These are phyloP conservation scores for Trametes villosa DNA, from an alignment of 768 basidiomycete species.

Conservation along the genomic window DNA sequence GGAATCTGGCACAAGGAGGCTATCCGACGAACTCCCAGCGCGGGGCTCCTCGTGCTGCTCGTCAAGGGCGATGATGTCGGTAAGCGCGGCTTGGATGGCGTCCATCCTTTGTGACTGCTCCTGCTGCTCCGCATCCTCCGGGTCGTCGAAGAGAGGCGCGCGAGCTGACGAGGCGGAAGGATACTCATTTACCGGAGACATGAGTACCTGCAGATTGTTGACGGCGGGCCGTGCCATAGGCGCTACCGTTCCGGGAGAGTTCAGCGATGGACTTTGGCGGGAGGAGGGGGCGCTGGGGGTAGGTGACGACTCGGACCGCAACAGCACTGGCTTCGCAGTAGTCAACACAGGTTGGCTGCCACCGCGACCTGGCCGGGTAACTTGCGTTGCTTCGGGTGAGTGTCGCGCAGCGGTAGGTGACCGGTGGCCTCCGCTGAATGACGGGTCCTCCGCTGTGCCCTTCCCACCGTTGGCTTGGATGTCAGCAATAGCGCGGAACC, in stretches of 20 bases:
- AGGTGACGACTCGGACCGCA: conserved; percentile 29
- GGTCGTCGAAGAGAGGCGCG: conserved; percentile 81
- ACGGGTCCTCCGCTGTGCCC: conserved; percentile 5
- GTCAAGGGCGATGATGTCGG: conserved; percentile 92
- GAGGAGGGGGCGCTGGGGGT: conserved; percentile 6
- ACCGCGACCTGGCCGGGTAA: background rate
- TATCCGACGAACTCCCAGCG: conserved; percentile 15
- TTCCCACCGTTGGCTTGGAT: conserved; percentile 43
- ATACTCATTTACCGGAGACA: conserved; percentile 66
- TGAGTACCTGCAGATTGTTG: conserved; percentile 80
- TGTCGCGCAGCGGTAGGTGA: conserved; percentile 16
- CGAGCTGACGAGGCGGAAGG: conserved; percentile 55
- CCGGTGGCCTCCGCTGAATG: background rate
- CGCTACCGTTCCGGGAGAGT: conserved; percentile 6
- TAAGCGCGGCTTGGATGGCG: conserved; percentile 94
- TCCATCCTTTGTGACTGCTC: conserved; percentile 86
- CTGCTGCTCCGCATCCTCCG: conserved; percentile 59
- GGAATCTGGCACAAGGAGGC: conserved; percentile 17
- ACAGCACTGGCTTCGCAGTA: background rate
- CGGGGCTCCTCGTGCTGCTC: conserved; percentile 45
- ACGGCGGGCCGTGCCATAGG: conserved; percentile 34
- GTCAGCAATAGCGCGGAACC: conserved; percentile 87
- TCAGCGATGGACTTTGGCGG: conserved; percentile 9
- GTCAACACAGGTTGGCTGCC: background rate
- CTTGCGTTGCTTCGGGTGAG: background rate